Conservation (phyloP, 345 rosid species). For the Firmiana major region DNA sequence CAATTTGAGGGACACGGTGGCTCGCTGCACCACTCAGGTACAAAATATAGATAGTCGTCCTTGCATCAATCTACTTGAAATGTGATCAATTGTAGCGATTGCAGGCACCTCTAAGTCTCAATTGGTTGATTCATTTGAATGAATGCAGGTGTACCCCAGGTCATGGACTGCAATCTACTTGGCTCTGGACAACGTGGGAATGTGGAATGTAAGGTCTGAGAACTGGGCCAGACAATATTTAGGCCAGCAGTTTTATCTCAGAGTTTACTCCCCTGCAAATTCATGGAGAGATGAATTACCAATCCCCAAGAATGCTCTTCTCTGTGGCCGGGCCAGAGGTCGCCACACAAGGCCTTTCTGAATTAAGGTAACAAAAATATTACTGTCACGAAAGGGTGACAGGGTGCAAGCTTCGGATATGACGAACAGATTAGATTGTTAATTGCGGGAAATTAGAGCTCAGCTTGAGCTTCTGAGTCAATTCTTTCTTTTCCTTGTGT, state of each 20-base stretch:
- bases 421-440: neutral
- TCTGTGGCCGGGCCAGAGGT: constrained; percentile 77
- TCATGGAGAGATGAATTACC: constrained; percentile 79
- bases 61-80: neutral
- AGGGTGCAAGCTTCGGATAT: neutral
- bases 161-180: constrained; percentile 88
- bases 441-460: constrained; percentile 22
- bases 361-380: neutral
- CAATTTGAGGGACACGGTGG: constrained; percentile 75
- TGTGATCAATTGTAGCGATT: neutral
- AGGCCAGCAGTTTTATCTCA: constrained; percentile 84
- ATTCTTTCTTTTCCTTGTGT: neutral
- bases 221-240: constrained; percentile 86
- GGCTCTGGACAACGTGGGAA: constrained; percentile 90
- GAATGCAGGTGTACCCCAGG: constrained; percentile 73
- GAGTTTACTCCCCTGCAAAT: constrained; percentile 65
- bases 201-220: constrained; percentile 97
- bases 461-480: constrained; percentile 8
- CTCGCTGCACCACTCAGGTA: constrained; percentile 76
- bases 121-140: neutral
- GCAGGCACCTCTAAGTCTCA: neutral
- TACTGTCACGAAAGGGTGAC: constrained; percentile 65
- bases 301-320: constrained; percentile 81
- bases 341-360: constrained; percentile 64
- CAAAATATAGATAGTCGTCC: neutral